Base-by-base conservation (phyloP, 2,329 filamentous ascomycete genomes). In the Periconia macrospinosa region DNA sequence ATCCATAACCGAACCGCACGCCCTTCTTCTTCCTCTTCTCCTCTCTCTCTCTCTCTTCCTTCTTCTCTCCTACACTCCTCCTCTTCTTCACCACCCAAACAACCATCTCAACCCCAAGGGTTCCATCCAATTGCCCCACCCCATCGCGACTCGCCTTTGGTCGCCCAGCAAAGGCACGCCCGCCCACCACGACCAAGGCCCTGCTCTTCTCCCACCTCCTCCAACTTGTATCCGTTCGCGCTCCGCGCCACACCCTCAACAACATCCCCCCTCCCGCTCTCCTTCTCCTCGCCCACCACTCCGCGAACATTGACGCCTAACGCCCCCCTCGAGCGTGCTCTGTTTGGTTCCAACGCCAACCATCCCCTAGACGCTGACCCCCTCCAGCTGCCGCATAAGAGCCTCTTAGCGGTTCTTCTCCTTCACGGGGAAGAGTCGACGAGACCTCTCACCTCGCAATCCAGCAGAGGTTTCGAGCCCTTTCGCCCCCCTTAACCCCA, bases 351-450 rank as follows among this genome's bases (percentile, higher is more conserved):
- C 65, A 71, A 74, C 63, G 68, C 71, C 69, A 72, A 72, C 69
- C 66, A 65, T 63, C 75, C 73, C 64, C 83, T 82, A 76, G 83
- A 79, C 75, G 79, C 83, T 76, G 78, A 83, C 79, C 79, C 79
- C 77, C 79, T 81, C 85, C 89, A 96, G 91, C 93, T 97, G 94
- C 94, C 94, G 94, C 93, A 99, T 99, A 97, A 91, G 90, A 95
- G 89, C 87, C 86, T 86, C 88, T 88, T 86, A 86, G 85, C 87
- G 90, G 89, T 92, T 96, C 93, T 97, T 97, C 93, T 92, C 96
- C 93, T 94, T 82, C 82, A 81, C 79, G 93, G 92, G 94, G 94
- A 93, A 95, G 94, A 94, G 91, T 96, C 92, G 90, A 91, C 89
- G 89, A 93, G 91, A 89, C 91, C 90, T 91, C 89, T 91, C 88